These are phyloP conservation scores for Gliomastix tumulicola DNA, from an alignment of 2,329 filamentous ascomycete genomes.

Conservation along the genomic window DNA sequence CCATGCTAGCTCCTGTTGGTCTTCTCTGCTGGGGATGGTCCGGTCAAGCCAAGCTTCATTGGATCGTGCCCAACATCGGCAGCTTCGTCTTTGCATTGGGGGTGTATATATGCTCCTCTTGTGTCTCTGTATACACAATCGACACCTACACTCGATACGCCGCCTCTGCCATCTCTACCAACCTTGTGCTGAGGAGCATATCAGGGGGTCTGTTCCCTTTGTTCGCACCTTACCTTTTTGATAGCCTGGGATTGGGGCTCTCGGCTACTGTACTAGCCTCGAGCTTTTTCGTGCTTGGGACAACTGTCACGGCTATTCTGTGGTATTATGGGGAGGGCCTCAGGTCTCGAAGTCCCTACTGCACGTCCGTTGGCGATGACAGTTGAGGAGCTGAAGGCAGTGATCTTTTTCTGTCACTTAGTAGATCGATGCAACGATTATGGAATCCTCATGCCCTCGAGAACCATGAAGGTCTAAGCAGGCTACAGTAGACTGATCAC, in stretches of 20 bases:
- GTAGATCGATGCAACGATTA: too few relatives aligned
- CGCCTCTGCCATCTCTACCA: constrained; percentile 57
- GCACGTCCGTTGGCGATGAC: too few relatives aligned
- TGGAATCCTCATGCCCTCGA: too few relatives aligned
- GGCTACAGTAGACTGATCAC: too few relatives aligned
- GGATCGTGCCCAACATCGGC: constrained; percentile 59
- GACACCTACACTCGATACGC: constrained; percentile 62
- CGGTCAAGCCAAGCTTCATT: constrained; percentile 41
- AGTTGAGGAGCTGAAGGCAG: too few relatives aligned
- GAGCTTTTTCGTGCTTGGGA: constrained; percentile 34
- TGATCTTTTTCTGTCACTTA: too few relatives aligned
- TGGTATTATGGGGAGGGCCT: constrained; percentile 37
- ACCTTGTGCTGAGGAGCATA: constrained; percentile 58
- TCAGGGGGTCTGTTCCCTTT: constrained; percentile 57
- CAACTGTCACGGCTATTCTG: constrained; percentile 53
- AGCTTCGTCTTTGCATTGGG: constrained; percentile 55
- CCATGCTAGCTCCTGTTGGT: constrained; percentile 48
- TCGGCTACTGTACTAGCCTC: constrained; percentile 54
- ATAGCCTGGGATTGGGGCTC: constrained; percentile 46
- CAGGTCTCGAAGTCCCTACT: constrained; percentile 12
- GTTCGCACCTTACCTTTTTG: constrained; percentile 54
- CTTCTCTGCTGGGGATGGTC: constrained; percentile 67
- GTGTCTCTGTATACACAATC: constrained; percentile 62
- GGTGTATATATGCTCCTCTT: constrained; percentile 59
- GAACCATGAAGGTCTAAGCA: too few relatives aligned